These are phyloP conservation scores for Cryptococcus sp. DNA, from an alignment of 1,284 basidiomycete genomes.

Conservation along the genomic window DNA sequence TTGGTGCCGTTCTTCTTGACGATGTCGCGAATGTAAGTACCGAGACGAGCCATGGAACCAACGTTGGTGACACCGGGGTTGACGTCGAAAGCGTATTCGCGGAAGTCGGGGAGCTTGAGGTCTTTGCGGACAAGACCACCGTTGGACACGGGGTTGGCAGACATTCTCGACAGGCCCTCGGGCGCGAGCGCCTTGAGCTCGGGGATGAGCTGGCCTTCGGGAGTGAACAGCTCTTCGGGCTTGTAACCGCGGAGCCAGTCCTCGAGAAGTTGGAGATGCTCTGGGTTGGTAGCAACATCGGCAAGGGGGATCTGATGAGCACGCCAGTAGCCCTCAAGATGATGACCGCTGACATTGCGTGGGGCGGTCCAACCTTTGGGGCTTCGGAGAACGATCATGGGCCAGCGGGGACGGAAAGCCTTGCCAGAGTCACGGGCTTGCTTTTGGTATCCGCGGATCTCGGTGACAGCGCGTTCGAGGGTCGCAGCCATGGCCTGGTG, in stretches of 20 bases:
- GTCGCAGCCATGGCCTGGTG: conserved; percentile 64
- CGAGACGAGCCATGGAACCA: conserved; percentile 34
- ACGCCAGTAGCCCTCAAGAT: conserved; percentile 68
- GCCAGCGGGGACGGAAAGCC: conserved; percentile 82
- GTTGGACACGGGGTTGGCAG: conserved; percentile 46
- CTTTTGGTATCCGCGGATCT: conserved; percentile 71
- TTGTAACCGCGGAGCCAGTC: conserved; percentile 70
- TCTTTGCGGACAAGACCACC: conserved; percentile 62
- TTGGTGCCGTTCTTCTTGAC: conserved; percentile 67
- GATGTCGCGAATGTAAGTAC: conserved; percentile 52
- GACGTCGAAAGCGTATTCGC: conserved; percentile 56
- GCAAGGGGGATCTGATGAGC: conserved; percentile 44
- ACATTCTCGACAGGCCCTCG: conserved; percentile 30
- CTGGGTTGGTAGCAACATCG: conserved; percentile 33
- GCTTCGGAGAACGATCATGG: conserved; percentile 76
- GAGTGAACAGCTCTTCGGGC: conserved; percentile 65
- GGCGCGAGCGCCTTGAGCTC: conserved; percentile 54
- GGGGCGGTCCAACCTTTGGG: conserved; percentile 80
- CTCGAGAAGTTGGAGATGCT: conserved; percentile 58
- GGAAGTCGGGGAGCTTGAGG: conserved; percentile 68
- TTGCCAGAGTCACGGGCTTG: conserved; percentile 68
- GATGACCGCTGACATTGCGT: conserved; percentile 64
- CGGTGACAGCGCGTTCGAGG: conserved; percentile 71
- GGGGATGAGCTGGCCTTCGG: conserved; percentile 60
- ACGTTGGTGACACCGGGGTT: conserved; percentile 31